Evolutionary conservation across 2,329 filamentous ascomycete species (phyloP), one percentile per base, ranked within the genome.

Genomic region (Fusarium piperis): DNA sequence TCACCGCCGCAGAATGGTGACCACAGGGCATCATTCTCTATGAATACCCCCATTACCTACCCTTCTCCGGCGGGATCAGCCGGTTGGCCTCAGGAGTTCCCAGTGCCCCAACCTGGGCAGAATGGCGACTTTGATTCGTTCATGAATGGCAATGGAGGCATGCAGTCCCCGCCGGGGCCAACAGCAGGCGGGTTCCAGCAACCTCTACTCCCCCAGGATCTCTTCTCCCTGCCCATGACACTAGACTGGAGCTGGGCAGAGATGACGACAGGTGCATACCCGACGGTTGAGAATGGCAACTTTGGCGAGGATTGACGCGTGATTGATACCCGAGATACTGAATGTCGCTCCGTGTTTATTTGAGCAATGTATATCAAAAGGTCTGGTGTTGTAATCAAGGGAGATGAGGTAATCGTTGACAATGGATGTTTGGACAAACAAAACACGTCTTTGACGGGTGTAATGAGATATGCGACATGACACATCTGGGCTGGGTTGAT

Each of bases 221-320:
- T 98, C 28, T 99, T 96, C 90, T 93, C 95, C 80, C 91, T 98
- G 89, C 95, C 95, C 2, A 97, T 97, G 91, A 97, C 94, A 3
- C 87, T 98, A 23, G 95, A 98, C 79, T 98, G 95, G 94, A 94
- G 89, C 77, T 91, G 89, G 88, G 89, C 89, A 2, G 89, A 91
- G 79, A 90, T 91, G 85, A 90, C 88, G 33, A 89, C 89, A n/a
- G 89, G 89, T 11, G 85, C 86, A 3, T 91, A 91, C 73, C 89
- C 89, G 12, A 86, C 86, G 28, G 89, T 91, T 41, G 89, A 91
- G 76, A 91, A 91, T 70, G 89, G 89, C 7, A 87, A 85, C 65
- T 87, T 85, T 75, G 82, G 80, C 6, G 67, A 72, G 15, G 69
- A 63, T 59, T 61, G 28, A 66, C 52, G 16, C 33, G 32, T 23